phyloP scores from a whole-genome alignment of 192 early-diverging fungal genomes.

The Coemansia sp. region DNA sequence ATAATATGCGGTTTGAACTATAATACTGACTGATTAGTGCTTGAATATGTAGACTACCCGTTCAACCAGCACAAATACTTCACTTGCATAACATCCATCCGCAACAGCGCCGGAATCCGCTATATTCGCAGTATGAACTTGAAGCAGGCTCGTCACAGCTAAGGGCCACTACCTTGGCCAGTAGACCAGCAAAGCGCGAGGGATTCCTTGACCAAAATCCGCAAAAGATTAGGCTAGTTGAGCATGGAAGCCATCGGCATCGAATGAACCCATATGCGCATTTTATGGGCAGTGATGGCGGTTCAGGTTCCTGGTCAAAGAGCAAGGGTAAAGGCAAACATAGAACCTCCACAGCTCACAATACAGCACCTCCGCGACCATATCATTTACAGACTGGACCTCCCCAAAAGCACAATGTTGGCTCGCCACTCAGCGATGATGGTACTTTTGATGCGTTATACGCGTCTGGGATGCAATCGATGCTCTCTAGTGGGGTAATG shows the following conservation, averaged over 20 bases:
- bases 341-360: background rate
- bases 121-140: background rate
- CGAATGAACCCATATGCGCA: conserved; percentile 5
- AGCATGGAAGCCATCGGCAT: conserved; percentile 5
- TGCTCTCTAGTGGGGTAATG: conserved; percentile 11
- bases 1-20: background rate
- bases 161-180: background rate
- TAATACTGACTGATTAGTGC: background rate
- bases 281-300: background rate
- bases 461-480: conserved; percentile 10
- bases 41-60: conserved; percentile 7
- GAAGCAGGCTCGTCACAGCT: background rate
- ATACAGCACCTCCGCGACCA: background rate
- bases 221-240: conserved; percentile 15
- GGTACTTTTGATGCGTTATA: background rate
- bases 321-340: background rate
- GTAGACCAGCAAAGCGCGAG: conserved; percentile 14
- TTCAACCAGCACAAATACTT: conserved; percentile 7
- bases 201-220: conserved; percentile 24
- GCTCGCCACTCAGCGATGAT: background rate
- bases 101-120: conserved; percentile 6
- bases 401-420: background rate
- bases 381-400: background rate
- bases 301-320: background rate
- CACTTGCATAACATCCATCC: conserved; percentile 5